Evolutionary conservation across 2,329 filamentous ascomycete genomes (phyloP), one percentile per base, ranked within the genome.

Genomic region (Anisogramma anomala): DNA sequence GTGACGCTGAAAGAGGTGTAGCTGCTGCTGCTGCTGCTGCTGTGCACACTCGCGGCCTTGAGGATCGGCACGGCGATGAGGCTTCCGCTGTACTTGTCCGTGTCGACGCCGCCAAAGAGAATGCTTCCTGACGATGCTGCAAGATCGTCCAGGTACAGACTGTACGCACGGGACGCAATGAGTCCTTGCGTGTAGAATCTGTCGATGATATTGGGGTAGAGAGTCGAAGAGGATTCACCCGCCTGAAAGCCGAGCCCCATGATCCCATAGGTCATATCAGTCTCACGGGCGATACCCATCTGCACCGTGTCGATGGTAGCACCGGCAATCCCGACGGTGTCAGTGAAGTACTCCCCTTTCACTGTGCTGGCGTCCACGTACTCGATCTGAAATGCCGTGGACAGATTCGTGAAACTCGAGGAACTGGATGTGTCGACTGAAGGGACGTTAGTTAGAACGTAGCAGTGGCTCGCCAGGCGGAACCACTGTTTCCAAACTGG

Each of bases 51-150:
- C 25, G 67, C 60, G n/a, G 61, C 57, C 36, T 60, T 61, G 39
- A 73, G 55, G 47, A 82, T 71, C 7, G 75, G 72, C 3, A 82
- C 55, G 6, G 68, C 68, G 30, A 65, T 52, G 3, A 84, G 65
- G 6, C 61, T 50, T 42, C 78, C 79, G 4, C 67, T 63, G 60
- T 73, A 84, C 58, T 83, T 83, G 47, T 68, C 68, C 1, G 69
- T 77, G 60, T 84, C 79, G 42, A 84, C 67, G 36, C 79, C 80
- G 42, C 80, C 80, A 49, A 84, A 84, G n/a, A 84, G 64, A 46
- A 84, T 74, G 46, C 66, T 73, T 30, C 80, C 80, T 1, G 68
- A 71, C 17, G 67, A 69, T 5, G 76, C 68, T 36, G 73, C 67
- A 25, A 64, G 53, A 53, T 71, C 64, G 49, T 70, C 66, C 44